phyloP scores from a whole-genome alignment of 202 grass and related monocot species.

The Schoenoplectus triqueter region DNA sequence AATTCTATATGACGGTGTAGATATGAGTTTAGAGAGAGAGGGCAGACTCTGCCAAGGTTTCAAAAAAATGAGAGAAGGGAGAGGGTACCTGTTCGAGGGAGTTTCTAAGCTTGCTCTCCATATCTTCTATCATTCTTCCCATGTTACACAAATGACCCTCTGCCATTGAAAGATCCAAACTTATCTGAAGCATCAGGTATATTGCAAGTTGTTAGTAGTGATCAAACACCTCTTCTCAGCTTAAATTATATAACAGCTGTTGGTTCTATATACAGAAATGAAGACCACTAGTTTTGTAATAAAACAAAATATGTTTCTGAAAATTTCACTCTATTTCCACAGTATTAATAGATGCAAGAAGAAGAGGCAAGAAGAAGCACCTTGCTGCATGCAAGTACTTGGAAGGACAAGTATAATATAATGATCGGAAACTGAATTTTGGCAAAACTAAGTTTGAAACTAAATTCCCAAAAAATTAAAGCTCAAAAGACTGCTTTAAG shows the following conservation, averaged over 20 bases:
- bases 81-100: constrained; percentile 78
- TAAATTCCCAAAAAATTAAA: not conserved
- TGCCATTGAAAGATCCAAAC: constrained; percentile 69
- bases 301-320: not conserved
- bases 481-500: not conserved
- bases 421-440: constrained; percentile 19
- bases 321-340: not conserved
- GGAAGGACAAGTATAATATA: not conserved
- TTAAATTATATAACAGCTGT: not conserved
- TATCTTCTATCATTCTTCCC: constrained; percentile 99
- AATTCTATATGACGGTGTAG: not conserved
- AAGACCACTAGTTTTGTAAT: not conserved
- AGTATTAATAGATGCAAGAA: too few species aligned
- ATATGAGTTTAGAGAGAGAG: not conserved
- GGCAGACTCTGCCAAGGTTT: not conserved
- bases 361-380: too few species aligned
- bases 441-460: not conserved
- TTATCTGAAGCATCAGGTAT: constrained; percentile 65
- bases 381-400: too few species aligned
- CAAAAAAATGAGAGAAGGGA: not conserved
- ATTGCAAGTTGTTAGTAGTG: constrained; percentile 3
- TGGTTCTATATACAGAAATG: not conserved
- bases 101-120: constrained; percentile 97
- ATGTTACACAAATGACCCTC: constrained; percentile 97
- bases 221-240: not conserved